These are phyloP conservation scores for Albugo candida DNA, from an alignment of 352 stramenopile genomes.

Conservation along the genomic window DNA sequence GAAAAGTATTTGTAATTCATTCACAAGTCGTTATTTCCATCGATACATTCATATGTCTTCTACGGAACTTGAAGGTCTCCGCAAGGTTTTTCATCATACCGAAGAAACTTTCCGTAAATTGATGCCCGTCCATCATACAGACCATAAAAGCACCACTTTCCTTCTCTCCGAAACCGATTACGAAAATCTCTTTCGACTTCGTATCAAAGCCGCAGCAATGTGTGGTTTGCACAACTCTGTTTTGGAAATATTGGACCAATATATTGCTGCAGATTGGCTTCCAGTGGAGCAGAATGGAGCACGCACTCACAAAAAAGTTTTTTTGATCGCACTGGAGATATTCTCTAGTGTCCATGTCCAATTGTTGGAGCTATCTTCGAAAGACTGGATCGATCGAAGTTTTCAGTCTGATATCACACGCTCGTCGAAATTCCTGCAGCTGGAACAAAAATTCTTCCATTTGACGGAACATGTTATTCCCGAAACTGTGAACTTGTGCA, in stretches of 20 bases:
- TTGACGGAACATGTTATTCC: too few relatives aligned
- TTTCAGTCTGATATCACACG: too few relatives aligned
- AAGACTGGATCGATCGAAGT: slow-evolving; percentile 4
- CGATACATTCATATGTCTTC: slow-evolving; percentile 17
- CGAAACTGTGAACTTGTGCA: too few relatives aligned
- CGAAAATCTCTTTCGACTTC: slow-evolving; percentile 31
- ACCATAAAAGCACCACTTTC: too few relatives aligned
- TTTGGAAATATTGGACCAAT: slow-evolving; percentile 39
- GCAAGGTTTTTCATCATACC: slow-evolving; percentile 16
- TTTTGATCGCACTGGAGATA: slow-evolving; percentile 29
- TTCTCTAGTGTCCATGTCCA: slow-evolving; percentile 31
- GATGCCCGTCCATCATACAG: too few relatives aligned
- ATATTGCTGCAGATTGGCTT: slow-evolving; percentile 11
- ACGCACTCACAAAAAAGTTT: slow-evolving; percentile 14
- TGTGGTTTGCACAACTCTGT: slow-evolving; percentile 22
- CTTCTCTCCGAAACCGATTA: slow-evolving; percentile 9
- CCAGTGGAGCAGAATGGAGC: background rate
- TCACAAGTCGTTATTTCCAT: slow-evolving; percentile 31
- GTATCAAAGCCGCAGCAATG: slow-evolving; percentile 34
- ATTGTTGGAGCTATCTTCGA: slow-evolving; percentile 23
- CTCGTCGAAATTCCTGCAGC: too few relatives aligned
- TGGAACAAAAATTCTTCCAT: too few relatives aligned
- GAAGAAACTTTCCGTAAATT: too few relatives aligned
- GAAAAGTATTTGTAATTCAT: slow-evolving; percentile 39
- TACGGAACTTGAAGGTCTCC: slow-evolving; percentile 22